Evolutionary conservation across 179 eudicot species (phyloP).

Genomic region (Beta corolliflora): DNA sequence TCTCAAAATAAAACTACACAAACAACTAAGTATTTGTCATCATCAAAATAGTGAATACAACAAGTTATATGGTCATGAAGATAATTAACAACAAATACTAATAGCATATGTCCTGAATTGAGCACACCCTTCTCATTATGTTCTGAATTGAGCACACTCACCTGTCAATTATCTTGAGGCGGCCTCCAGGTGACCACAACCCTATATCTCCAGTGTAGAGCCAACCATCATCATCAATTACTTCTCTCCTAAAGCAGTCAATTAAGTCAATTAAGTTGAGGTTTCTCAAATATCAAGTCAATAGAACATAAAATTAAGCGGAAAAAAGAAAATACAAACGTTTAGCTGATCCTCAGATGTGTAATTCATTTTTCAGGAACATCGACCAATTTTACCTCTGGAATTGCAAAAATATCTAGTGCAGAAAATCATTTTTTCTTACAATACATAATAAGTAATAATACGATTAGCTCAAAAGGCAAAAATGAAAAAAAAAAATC

Average conservation of each 20-base stretch:
- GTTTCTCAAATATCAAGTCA: background rate
- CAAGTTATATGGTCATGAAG: background rate
- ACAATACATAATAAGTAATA: background rate
- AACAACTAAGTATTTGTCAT: no score
- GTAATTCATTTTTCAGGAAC: constrained; percentile 93
- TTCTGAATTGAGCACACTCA: constrained; percentile 22
- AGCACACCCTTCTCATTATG: background rate
- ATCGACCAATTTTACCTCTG: constrained; percentile 96
- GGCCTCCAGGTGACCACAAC: constrained; percentile 95
- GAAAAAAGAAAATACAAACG: constrained; percentile 43
- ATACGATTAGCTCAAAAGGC: background rate
- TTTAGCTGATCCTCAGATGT: constrained; percentile 95
- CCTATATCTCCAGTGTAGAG: constrained; percentile 98
- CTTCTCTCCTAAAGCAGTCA: constrained; percentile 70
- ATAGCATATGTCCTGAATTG: background rate
- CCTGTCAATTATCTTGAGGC: constrained; percentile 97
- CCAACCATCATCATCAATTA: constrained; percentile 88
- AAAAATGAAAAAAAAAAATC: no score
- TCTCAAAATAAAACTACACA: no score
- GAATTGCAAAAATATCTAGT: constrained; percentile 25
- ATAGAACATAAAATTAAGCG: constrained; percentile 3
- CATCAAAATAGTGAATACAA: no score
- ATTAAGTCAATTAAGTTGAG: background rate
- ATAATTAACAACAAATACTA: background rate
- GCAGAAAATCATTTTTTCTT: constrained; percentile 4